phyloP scores from a whole-genome alignment of 345 rosid species.

The Cardiospermum halicacabum region DNA sequence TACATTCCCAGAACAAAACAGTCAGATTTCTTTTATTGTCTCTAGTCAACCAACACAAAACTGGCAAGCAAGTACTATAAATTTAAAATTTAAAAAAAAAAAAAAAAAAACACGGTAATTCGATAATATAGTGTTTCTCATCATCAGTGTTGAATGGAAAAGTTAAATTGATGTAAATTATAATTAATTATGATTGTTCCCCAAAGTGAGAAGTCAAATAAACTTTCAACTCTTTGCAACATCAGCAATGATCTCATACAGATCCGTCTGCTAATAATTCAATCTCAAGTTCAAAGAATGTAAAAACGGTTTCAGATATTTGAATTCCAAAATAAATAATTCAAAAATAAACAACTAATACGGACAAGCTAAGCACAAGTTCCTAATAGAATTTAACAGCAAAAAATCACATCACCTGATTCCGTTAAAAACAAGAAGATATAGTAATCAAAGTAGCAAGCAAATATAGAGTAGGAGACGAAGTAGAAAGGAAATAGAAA shows the following conservation, averaged over 20 bases:
- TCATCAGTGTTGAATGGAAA: not conserved
- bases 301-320: slow-evolving; percentile 1
- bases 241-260: not conserved
- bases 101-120: not conserved
- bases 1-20: slow-evolving; percentile 26
- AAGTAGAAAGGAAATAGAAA: not conserved
- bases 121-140: not conserved
- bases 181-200: not conserved
- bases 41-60: slow-evolving; percentile 1
- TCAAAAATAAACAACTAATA: not conserved
- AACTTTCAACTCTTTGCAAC: not conserved
- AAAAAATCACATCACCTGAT: too few relatives aligned
- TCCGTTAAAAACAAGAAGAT: too few relatives aligned
- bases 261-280: slow-evolving; percentile 6
- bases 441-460: too few relatives aligned
- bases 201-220: not conserved
- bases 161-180: not conserved
- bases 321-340: slow-evolving; percentile 1
- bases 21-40: not conserved
- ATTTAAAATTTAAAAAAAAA: too few relatives aligned
- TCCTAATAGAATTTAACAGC: not conserved
- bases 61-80: not conserved
- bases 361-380: not conserved
- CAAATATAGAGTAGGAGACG: too few relatives aligned
- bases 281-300: slow-evolving; percentile 2